Evolutionary conservation across 225 moss, liverwort and hornwort species (phyloP).

Genomic region (Lunularia cruciata): DNA sequence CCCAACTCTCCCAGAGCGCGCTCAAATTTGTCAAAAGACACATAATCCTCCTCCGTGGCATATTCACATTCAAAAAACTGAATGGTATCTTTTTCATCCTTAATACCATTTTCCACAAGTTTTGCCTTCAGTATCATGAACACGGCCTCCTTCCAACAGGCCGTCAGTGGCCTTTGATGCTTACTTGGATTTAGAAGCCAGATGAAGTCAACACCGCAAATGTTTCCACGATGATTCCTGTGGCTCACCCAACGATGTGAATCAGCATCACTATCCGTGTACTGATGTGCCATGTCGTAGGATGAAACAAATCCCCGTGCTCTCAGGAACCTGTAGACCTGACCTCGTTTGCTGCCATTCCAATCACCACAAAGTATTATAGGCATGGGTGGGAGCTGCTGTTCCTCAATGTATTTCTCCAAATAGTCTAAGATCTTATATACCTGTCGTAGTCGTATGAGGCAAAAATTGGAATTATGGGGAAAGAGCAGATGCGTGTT

Average conservation of each 20-base stretch:
- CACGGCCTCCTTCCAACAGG: slow-evolving; percentile 23
- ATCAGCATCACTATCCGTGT: slow-evolving; percentile 20
- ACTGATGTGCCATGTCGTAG: slow-evolving; percentile 18
- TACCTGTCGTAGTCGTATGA: slow-evolving; percentile 23
- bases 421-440: slow-evolving; percentile 21
- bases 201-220: slow-evolving; percentile 22
- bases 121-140: slow-evolving; percentile 25
- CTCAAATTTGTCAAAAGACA: slow-evolving; percentile 15
- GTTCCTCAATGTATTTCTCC: slow-evolving; percentile 15
- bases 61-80: slow-evolving; percentile 1
- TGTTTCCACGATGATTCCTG: slow-evolving; percentile 24
- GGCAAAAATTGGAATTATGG: slow-evolving; percentile 25
- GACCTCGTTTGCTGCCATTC: slow-evolving; percentile 25
- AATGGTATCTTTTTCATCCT: slow-evolving; percentile 8
- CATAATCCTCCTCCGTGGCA: slow-evolving; percentile 13
- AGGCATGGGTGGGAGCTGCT: slow-evolving; percentile 18
- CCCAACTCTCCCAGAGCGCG: slow-evolving; percentile 10
- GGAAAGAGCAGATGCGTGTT: slow-evolving; percentile 22
- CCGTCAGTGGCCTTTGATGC: slow-evolving; percentile 14
- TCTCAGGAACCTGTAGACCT: slow-evolving; percentile 22
- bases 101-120: slow-evolving; percentile 11
- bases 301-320: slow-evolving; percentile 19
- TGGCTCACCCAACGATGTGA: slow-evolving; percentile 24
- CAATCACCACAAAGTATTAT: slow-evolving; percentile 23
- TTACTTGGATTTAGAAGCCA: slow-evolving; percentile 19